Percentiles rank a stretch among this genome's conserved stretches.
phyloP scores from a whole-genome alignment of 2,329 filamentous ascomycete species.

The Claviceps purpurea region DNA sequence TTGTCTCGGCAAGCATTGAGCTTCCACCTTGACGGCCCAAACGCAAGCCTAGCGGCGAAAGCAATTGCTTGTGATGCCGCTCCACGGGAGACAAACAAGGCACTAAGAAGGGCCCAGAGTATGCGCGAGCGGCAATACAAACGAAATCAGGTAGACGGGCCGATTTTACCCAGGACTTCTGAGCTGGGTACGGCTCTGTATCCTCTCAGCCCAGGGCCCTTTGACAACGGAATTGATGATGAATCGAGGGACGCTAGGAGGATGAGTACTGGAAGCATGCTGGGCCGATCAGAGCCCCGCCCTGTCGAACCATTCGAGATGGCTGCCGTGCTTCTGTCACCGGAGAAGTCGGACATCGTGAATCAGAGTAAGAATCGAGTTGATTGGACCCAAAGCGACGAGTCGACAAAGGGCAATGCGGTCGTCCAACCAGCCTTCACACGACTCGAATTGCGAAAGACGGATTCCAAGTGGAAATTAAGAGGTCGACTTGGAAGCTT shows the following conservation, averaged over 20 bases:
- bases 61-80: slow-evolving; percentile 16
- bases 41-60: slow-evolving; percentile 8
- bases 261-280: slow-evolving; percentile 25
- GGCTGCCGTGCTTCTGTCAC: slow-evolving; percentile 1
- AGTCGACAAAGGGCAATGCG: slow-evolving; percentile 14
- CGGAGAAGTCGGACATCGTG: neutral
- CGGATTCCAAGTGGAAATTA: slow-evolving; percentile 37
- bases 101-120: slow-evolving; percentile 24
- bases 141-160: slow-evolving; percentile 29
- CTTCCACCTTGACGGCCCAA: slow-evolving; percentile 23
- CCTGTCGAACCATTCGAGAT: slow-evolving; percentile 2
- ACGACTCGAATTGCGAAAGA: slow-evolving; percentile 25
- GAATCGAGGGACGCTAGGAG: slow-evolving; percentile 14
- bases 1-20: slow-evolving; percentile 30
- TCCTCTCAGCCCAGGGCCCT: slow-evolving; percentile 12
- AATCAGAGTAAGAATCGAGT: slow-evolving; percentile 26
- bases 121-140: slow-evolving; percentile 24
- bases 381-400: slow-evolving; percentile 48
- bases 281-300: slow-evolving; percentile 9
- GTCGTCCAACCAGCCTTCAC: neutral
- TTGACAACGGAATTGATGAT: slow-evolving; percentile 5
- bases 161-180: slow-evolving; percentile 22
- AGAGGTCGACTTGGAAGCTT: slow-evolving; percentile 26
- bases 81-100: slow-evolving; percentile 21
- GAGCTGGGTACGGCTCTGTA: slow-evolving; percentile 16